Evolutionary conservation across 805 yeast species (phyloP).

Genomic region (Ogataea parapolymorpha): DNA sequence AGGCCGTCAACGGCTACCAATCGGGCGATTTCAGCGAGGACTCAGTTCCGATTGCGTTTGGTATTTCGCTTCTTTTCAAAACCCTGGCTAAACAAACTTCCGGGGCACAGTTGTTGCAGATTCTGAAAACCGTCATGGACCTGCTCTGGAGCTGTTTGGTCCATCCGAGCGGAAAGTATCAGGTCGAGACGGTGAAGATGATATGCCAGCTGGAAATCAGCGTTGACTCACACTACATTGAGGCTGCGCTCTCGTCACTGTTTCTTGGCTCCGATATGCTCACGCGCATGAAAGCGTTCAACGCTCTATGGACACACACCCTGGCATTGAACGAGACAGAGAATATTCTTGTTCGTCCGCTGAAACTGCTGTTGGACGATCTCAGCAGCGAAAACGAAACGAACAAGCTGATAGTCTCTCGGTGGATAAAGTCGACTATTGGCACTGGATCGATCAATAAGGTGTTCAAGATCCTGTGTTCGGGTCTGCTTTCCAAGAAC

Average conservation of each 20-base stretch:
- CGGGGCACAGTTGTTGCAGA: constrained; percentile 33
- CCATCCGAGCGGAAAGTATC: constrained; percentile 50
- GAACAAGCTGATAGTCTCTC: constrained; percentile 39
- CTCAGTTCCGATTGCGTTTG: constrained; percentile 38
- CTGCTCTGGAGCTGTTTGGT: constrained; percentile 55
- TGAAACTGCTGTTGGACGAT: constrained; percentile 67
- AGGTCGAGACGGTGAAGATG: constrained; percentile 66
- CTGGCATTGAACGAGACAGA: constrained; percentile 46
- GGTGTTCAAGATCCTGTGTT: constrained; percentile 53
- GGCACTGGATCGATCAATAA: constrained; percentile 56
- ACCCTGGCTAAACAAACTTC: constrained; percentile 32
- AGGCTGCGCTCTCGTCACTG: constrained; percentile 65
- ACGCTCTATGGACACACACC: constrained; percentile 74
- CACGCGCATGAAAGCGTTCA: constrained; percentile 51
- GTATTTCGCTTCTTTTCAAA: constrained; percentile 40
- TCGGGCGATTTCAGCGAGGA: constrained; percentile 11
- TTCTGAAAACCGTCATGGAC: constrained; percentile 40
- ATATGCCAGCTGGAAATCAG: constrained; percentile 60
- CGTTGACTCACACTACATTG: constrained; percentile 53
- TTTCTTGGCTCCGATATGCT: constrained; percentile 41
- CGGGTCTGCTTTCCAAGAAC: constrained; percentile 48
- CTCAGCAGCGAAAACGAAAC: constrained; percentile 43
- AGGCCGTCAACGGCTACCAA: constrained; percentile 28
- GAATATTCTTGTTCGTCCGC: constrained; percentile 54
- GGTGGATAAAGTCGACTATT: constrained; percentile 46